Base-by-base conservation (phyloP, 352 stramenopile species). In the Pythium aphanidermatum region DNA sequence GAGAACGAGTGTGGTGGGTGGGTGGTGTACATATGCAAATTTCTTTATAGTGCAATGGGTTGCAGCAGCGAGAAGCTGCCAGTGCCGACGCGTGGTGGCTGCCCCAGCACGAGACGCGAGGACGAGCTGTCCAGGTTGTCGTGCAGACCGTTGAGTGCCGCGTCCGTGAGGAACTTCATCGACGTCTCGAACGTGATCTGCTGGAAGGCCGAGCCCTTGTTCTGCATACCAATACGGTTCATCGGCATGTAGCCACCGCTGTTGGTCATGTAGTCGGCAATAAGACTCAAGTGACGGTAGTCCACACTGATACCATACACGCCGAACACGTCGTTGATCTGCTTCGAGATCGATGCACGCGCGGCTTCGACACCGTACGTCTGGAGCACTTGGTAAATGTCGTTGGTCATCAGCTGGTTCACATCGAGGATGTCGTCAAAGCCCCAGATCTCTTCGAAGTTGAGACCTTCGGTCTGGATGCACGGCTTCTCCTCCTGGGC, bases 141-240 rank as follows among this genome's bases (percentile, higher is more conserved):
- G 46, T 72, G 77, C 12, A 92, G 60, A 20, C 83, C 80, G 38
- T 88, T 81, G 12, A 98, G 56, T 33, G 97, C 96, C 19, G 97
- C 96, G 47, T 98, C 74, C 9, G 93, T 98, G 48, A 99, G 74
- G 67, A 99, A 99, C 29, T 97, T 94, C 55, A 97, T 97, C 21
- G 96, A 99, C 29, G 96, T 99, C 75, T 99, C 97, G 70, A 99
- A 99, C 69, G 95, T 99, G 86, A 99, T 99, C 72, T 99, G 95
- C 60, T 99, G 82, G 60, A 98, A 97, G 19, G 95, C 83, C 26
- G 92, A 98, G 43, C 87, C 91, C 59, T 96, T 94, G 57, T 97
- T 82, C 43, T 83, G 80, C 92, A 99, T 99, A 46, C 96, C 96
- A 46, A 89, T 96, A 42, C 97, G 87, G 78, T 99, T 99, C 68